Evolutionary conservation across 345 rosid genomes (phyloP).

Genomic region (Moringa oleifera): DNA sequence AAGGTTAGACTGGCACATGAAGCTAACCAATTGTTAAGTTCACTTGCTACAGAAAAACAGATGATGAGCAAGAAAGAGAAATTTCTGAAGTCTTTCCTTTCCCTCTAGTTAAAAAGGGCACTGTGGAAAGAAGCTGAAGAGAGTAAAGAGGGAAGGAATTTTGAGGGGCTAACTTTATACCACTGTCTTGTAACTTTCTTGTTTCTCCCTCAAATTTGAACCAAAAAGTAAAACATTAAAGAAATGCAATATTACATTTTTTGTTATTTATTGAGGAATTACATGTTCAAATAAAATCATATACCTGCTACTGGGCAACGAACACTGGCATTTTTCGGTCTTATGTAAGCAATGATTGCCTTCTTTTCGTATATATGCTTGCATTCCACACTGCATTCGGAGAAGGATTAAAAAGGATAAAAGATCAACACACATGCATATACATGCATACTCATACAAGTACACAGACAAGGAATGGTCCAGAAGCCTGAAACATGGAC

Average conservation of each 20-base stretch:
- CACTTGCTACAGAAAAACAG: too few relatives aligned
- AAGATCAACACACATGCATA: background rate
- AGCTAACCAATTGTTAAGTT: background rate
- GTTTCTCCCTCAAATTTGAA: too few relatives aligned
- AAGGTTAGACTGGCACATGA: background rate
- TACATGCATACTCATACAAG: background rate
- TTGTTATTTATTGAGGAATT: background rate
- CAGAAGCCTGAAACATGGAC: too few relatives aligned
- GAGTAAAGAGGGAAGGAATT: too few relatives aligned
- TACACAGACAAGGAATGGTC: background rate
- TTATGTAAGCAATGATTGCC: constrained; percentile 46
- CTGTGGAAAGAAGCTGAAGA: too few relatives aligned
- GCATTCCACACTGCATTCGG: constrained; percentile 62
- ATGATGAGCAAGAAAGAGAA: too few relatives aligned
- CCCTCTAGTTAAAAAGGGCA: too few relatives aligned
- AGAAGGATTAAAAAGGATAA: constrained; percentile 14
- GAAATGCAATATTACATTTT: background rate
- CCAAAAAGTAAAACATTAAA: too few relatives aligned
- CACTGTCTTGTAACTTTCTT: background rate
- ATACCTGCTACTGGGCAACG: constrained; percentile 78
- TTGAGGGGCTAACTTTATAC: background rate
- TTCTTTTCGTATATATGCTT: constrained; percentile 73
- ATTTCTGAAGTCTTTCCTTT: too few relatives aligned
- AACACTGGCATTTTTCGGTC: constrained; percentile 22
- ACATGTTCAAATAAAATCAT: background rate